These are phyloP conservation scores for Syncephalastrum monosporum DNA, from an alignment of 371 early-diverging fungal genomes.

Conservation along the genomic window DNA sequence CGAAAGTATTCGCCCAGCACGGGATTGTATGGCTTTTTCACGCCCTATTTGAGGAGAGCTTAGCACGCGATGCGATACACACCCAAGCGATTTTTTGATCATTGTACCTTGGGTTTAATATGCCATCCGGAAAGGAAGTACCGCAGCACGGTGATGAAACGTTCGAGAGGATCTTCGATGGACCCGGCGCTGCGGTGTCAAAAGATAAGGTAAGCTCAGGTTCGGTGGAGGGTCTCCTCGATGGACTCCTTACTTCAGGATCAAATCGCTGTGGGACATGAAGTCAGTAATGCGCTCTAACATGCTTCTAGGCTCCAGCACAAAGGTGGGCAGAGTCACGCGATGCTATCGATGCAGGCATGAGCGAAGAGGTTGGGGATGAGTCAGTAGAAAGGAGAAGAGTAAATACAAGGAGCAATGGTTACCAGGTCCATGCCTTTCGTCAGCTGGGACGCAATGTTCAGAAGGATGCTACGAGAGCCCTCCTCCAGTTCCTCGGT, in stretches of 20 bases:
- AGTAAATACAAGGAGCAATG: conserved; percentile 5
- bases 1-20: conserved; percentile 93
- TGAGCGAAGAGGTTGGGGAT: not conserved
- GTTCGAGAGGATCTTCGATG: conserved; percentile 73
- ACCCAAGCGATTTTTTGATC: not conserved
- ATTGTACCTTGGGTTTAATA: conserved; percentile 83
- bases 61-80: not conserved
- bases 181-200: conserved; percentile 51
- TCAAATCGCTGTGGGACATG: conserved; percentile 86
- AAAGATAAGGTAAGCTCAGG: not conserved
- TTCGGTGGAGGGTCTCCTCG: too few relatives aligned
- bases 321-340: conserved; percentile 94
- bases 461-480: conserved; percentile 81
- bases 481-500: conserved; percentile 85
- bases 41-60: conserved; percentile 64
- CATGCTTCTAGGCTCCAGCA: conserved; percentile 91
- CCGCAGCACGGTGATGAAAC: conserved; percentile 85
- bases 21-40: conserved; percentile 96
- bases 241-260: conserved; percentile 62
- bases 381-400: conserved; percentile 2
- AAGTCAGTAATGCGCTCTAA: conserved; percentile 93
- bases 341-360: conserved; percentile 37
- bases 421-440: conserved; percentile 81
- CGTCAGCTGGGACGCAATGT: conserved; percentile 81
- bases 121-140: conserved; percentile 98